Conservation (phyloP, 306 rosid species). For the Castanospermum australe region DNA sequence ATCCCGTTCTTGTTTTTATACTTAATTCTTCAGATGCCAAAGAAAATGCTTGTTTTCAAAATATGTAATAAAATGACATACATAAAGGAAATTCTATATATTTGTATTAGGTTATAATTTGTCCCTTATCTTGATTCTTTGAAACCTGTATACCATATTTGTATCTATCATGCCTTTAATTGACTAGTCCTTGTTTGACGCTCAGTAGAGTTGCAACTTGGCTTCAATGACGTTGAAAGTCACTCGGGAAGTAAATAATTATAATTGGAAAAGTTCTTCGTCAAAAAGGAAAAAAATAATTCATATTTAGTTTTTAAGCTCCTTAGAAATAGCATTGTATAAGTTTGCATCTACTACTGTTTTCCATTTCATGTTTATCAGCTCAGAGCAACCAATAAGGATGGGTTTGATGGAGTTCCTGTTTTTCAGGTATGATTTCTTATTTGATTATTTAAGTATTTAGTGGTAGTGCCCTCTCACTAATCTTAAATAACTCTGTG, state of each 20-base stretch:
- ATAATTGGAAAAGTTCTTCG: not conserved
- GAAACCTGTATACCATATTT: not conserved
- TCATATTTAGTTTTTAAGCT: too few species aligned
- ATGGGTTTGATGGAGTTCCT: constrained; percentile 89
- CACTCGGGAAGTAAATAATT: not conserved
- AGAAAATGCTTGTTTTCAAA: too few species aligned
- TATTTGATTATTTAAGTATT: constrained; percentile 21
- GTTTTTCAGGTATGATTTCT: constrained; percentile 55
- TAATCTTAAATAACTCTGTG: not conserved
- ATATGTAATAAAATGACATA: too few species aligned
- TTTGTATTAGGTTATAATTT: too few species aligned
- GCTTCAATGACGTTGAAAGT: not conserved
- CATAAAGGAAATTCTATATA: too few species aligned
- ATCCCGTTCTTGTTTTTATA: too few species aligned
- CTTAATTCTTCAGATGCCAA: too few species aligned
- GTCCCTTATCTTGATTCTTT: too few species aligned
- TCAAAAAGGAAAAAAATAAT: not conserved
- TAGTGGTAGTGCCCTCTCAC: not conserved
- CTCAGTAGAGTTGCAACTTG: not conserved
- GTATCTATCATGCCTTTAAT: not conserved
- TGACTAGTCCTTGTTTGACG: not conserved
- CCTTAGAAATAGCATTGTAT: too few species aligned
- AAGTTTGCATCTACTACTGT: constrained; percentile 17
- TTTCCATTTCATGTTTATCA: constrained; percentile 33
- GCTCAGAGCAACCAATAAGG: constrained; percentile 64